Conservation (phyloP, 257 asterid species). For the Nicotiana otophora region DNA sequence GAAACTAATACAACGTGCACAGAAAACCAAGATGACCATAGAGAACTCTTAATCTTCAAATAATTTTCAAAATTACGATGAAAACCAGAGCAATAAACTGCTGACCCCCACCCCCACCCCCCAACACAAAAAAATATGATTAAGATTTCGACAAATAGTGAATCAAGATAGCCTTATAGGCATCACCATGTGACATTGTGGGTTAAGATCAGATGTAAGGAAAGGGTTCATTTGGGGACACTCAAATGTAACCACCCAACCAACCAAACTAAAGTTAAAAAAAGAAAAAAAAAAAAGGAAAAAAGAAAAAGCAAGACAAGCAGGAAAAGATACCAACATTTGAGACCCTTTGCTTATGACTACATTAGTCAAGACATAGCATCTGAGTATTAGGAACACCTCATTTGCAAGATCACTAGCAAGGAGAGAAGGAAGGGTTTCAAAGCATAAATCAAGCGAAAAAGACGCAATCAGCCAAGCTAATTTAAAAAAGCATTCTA, state of each 20-base stretch:
- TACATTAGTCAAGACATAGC: neutral
- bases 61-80: too few relatives aligned
- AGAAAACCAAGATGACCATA: neutral
- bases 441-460: neutral
- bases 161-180: neutral
- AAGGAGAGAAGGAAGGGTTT: neutral
- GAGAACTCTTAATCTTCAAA: neutral
- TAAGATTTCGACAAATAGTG: neutral
- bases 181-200: neutral
- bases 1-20: neutral
- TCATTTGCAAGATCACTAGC: neutral
- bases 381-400: neutral
- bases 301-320: neutral
- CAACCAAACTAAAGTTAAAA: neutral
- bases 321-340: neutral
- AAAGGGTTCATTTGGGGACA: neutral
- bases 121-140: neutral
- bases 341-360: neutral
- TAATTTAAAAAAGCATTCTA: neutral
- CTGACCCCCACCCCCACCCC: neutral
- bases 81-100: neutral
- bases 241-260: neutral
- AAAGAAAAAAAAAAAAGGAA: neutral
- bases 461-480: neutral
- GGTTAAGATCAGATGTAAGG: neutral